phyloP scores from a whole-genome alignment of 345 rosid species.

The Aethionema arabicum region DNA sequence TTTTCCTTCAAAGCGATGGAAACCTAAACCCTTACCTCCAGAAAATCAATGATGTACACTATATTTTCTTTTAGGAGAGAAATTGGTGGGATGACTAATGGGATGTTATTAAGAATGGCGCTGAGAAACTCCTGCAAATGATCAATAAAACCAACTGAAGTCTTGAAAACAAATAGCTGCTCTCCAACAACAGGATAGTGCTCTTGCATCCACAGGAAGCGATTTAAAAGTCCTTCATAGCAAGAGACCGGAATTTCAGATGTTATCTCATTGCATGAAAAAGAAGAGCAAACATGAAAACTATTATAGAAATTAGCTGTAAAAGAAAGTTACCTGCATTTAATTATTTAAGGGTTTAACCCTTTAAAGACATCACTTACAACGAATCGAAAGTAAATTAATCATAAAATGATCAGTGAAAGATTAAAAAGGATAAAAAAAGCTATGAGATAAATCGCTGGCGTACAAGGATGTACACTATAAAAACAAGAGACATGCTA shows the following conservation, averaged over 20 bases:
- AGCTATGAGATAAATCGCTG: background rate
- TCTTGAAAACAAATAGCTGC: conserved; percentile 72
- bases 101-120: conserved; percentile 64
- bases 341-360: background rate
- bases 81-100: conserved; percentile 69
- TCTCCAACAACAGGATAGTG: conserved; percentile 59
- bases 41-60: conserved; percentile 49
- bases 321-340: background rate
- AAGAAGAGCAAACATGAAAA: conserved; percentile 17
- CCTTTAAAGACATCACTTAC: background rate
- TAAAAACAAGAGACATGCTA: conserved; percentile 1
- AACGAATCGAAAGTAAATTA: background rate
- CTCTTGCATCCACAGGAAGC: conserved; percentile 91
- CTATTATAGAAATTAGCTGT: background rate
- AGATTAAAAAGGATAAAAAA: conserved; percentile 1
- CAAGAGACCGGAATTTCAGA: conserved; percentile 15
- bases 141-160: conserved; percentile 85
- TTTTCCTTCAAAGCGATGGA: conserved; percentile 2
- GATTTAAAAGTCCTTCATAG: conserved; percentile 75
- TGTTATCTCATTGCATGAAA: conserved; percentile 20
- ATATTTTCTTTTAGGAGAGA: conserved; percentile 49
- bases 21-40: conserved; percentile 57
- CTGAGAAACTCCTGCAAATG: conserved; percentile 89
- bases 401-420: background rate
- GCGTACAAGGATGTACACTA: background rate